phyloP scores from a whole-genome alignment of 257 asterid genomes.

The Solanum virginianum region DNA sequence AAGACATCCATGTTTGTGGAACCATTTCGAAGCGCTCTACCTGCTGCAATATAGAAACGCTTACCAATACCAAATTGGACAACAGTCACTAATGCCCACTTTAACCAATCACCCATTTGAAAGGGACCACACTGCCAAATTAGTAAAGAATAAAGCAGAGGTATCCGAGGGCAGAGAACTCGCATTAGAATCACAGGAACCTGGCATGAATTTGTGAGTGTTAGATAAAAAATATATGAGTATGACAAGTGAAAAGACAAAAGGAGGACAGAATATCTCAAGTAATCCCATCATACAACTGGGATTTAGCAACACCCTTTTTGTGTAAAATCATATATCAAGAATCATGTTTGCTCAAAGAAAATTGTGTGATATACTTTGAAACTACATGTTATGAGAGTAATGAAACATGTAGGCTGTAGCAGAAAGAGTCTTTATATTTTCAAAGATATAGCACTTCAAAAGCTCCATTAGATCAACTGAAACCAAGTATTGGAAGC shows the following conservation, averaged over 20 bases:
- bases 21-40: constrained; percentile 94
- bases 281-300: not conserved
- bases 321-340: not conserved
- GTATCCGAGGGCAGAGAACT: constrained; percentile 85
- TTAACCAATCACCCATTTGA: constrained; percentile 97
- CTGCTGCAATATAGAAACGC: constrained; percentile 93
- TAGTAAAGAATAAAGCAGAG: constrained; percentile 67
- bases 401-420: not conserved
- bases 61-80: constrained; percentile 91
- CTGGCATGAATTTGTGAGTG: constrained; percentile 28
- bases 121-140: constrained; percentile 92
- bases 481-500: not conserved
- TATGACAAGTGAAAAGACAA: not conserved
- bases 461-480: not conserved
- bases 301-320: not conserved
- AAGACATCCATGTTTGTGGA: constrained; percentile 99
- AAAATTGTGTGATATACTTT: not conserved
- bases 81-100: constrained; percentile 79
- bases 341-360: not conserved
- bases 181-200: constrained; percentile 87
- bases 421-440: not conserved
- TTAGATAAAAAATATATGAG: not conserved
- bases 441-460: not conserved
- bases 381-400: not conserved
- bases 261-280: not conserved